Conservation (phyloP, 192 early-diverging fungal genomes). For the Geosiphon pyriformis region DNA sequence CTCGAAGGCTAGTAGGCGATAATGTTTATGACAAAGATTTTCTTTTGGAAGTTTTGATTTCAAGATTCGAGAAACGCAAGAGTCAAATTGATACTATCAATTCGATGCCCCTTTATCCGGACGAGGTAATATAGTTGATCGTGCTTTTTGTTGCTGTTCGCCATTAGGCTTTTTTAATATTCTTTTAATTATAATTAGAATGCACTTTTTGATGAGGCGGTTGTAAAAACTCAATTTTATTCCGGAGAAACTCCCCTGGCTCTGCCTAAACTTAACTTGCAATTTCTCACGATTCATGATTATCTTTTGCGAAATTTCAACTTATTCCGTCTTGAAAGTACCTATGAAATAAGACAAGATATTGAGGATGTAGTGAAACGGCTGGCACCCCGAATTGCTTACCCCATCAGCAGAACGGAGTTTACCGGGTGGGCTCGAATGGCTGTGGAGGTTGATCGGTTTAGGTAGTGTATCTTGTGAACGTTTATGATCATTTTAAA, state of each 20-base stretch:
- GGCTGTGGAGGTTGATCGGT: constrained; percentile 66
- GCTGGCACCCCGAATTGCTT: constrained; percentile 58
- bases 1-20: constrained; percentile 30
- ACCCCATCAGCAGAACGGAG: constrained; percentile 53
- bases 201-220: constrained; percentile 63
- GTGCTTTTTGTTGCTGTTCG: constrained; percentile 9
- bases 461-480: constrained; percentile 33
- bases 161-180: neutral
- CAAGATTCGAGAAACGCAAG: constrained; percentile 51
- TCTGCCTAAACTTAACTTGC: constrained; percentile 87
- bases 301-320: constrained; percentile 84
- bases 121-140: constrained; percentile 44
- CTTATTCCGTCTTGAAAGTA: constrained; percentile 77
- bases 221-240: constrained; percentile 65
- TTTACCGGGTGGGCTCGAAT: constrained; percentile 94
- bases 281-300: constrained; percentile 90
- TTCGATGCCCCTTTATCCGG: constrained; percentile 68
- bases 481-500: too few relatives aligned
- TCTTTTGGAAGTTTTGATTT: constrained; percentile 51
- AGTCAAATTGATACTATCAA: constrained; percentile 71
- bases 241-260: constrained; percentile 50
- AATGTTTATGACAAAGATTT: constrained; percentile 36
- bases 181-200: constrained; percentile 30
- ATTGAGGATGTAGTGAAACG: constrained; percentile 83
- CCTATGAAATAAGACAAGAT: constrained; percentile 80